These are phyloP conservation scores for Syncephalastrum sp. DNA, from an alignment of 371 early-diverging fungal species.

Conservation along the genomic window DNA sequence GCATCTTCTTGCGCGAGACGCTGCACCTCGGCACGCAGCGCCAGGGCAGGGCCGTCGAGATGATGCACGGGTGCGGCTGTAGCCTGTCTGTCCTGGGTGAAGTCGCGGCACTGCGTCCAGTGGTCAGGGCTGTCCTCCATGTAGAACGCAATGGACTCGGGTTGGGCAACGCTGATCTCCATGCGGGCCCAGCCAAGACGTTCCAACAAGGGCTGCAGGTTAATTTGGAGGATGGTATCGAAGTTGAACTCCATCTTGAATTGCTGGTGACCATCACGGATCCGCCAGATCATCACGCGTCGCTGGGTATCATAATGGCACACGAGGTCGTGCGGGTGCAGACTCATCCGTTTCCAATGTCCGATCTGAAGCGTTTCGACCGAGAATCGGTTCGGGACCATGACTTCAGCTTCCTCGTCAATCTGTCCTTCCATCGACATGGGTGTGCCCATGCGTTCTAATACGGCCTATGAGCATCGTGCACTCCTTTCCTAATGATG, in stretches of 20 bases:
- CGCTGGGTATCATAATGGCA: constrained; percentile 57
- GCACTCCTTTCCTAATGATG: not conserved
- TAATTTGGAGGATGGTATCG: constrained; percentile 50
- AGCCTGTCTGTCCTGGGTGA: constrained; percentile 75
- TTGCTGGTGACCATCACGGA: constrained; percentile 61
- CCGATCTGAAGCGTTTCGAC: constrained; percentile 72
- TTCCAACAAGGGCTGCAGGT: constrained; percentile 33
- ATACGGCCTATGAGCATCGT: not conserved
- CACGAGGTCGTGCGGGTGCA: constrained; percentile 53
- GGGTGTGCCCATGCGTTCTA: constrained; percentile 23
- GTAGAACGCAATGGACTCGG: constrained; percentile 52
- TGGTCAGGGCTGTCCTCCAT: constrained; percentile 41
- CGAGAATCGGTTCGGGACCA: constrained; percentile 23
- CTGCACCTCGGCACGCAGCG: constrained; percentile 37
- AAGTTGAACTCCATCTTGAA: constrained; percentile 75
- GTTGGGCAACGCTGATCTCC: constrained; percentile 23
- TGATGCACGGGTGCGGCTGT: constrained; percentile 26
- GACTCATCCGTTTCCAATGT: constrained; percentile 73
- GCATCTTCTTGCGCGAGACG: constrained; percentile 16
- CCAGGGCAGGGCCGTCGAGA: constrained; percentile 40
- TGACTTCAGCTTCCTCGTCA: constrained; percentile 8
- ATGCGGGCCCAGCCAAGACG: constrained; percentile 40
- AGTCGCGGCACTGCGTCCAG: constrained; percentile 77
- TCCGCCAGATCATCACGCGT: constrained; percentile 63
- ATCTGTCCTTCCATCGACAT: constrained; percentile 22